Evolutionary conservation across 305 asterid species (phyloP).

Genomic region (Ruellia speciosa): DNA sequence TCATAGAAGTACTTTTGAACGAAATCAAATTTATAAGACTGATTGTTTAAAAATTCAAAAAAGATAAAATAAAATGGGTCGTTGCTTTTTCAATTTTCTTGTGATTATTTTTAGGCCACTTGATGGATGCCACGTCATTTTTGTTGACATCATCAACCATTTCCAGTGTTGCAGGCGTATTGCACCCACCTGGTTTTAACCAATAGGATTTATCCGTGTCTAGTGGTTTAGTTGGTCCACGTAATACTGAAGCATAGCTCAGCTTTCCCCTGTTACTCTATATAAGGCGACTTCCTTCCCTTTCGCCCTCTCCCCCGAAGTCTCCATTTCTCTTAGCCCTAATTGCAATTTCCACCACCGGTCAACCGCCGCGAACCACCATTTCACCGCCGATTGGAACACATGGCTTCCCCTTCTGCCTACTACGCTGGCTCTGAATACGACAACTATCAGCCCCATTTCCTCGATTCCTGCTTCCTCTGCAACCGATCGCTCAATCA

Average conservation of each 20-base stretch:
- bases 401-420: constrained; percentile 35
- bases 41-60: too few relatives aligned
- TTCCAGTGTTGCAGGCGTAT: too few relatives aligned
- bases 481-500: constrained; percentile 57
- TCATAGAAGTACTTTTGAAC: too few relatives aligned
- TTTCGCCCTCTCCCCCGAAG: constrained; percentile 21
- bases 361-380: not conserved
- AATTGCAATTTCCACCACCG: not conserved
- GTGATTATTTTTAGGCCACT: not conserved
- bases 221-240: not conserved
- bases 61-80: too few relatives aligned
- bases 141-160: too few relatives aligned
- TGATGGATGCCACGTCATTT: not conserved
- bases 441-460: constrained; percentile 49
- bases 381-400: not conserved
- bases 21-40: too few relatives aligned
- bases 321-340: constrained; percentile 14
- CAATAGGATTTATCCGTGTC: too few relatives aligned
- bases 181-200: too few relatives aligned
- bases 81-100: too few relatives aligned
- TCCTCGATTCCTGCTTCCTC: constrained; percentile 74
- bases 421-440: constrained; percentile 46
- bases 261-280: constrained; percentile 14
- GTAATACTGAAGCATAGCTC: not conserved
- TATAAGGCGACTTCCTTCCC: constrained; percentile 26